A percentile compares a stretch with the other conserved stretches of the same genome.
These are phyloP conservation scores for Lichtheimia ornata DNA, from an alignment of 371 early-diverging fungal genomes.

Conservation along the genomic window DNA sequence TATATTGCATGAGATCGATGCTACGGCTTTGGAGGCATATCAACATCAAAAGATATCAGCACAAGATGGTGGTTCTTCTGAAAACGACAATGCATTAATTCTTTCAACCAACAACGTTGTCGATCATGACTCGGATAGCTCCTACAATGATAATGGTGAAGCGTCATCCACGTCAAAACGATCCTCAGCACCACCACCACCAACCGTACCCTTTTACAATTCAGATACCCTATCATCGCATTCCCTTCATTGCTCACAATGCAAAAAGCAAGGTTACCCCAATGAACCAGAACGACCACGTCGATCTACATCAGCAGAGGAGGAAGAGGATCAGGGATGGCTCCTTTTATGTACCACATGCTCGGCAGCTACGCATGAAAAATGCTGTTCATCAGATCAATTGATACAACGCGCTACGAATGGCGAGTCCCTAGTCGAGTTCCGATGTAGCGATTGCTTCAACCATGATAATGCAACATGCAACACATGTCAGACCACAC, in stretches of 20 bases:
- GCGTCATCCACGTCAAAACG: not conserved
- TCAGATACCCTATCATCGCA: not conserved
- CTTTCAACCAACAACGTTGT: too few relatives aligned
- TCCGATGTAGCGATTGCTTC: constrained; percentile 17
- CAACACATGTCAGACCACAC: not conserved
- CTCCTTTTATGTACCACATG: constrained; percentile 46
- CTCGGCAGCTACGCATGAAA: constrained; percentile 41
- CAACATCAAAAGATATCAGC: not conserved
- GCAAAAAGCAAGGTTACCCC: not conserved
- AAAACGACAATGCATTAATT: too few relatives aligned
- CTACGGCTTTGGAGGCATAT: not conserved
- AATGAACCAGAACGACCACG: constrained; percentile 6
- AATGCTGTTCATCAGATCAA: constrained; percentile 21
- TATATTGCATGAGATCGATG: not conserved
- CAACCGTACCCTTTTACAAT: not conserved
- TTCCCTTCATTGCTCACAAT: constrained; percentile 10
- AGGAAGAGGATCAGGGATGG: constrained; percentile 32
- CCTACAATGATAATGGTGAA: not conserved
- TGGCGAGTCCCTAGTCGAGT: not conserved
- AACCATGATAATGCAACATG: not conserved
- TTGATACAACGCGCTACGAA: not conserved
- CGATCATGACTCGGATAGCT: too few relatives aligned
- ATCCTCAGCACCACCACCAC: not conserved
- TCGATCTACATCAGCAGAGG: not conserved
- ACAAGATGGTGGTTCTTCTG: not conserved